Evolutionary conservation across 129 eudicot genomes (phyloP), one percentile per base, ranked within the genome.

Genomic region (Solidago caesia): DNA sequence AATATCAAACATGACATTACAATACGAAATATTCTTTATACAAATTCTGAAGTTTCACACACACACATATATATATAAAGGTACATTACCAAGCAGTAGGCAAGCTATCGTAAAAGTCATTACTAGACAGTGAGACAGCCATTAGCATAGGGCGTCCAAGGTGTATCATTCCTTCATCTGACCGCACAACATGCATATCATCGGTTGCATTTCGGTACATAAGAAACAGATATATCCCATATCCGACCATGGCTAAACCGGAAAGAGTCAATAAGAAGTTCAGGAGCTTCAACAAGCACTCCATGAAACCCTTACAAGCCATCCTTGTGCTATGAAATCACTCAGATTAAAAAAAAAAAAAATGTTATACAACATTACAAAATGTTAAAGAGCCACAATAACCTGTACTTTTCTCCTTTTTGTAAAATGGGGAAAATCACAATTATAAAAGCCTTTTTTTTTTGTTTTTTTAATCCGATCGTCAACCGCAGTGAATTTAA

Each of bases 261-360:
- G 80, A 59, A 16, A 93, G 87, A 39, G 91, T 86, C 77, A 93
- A 73, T 75, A 93, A 80, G 74, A 93, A 88, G 86, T 93, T 93
- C 57, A 93, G 67, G 62, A 88, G 83, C 96, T 86, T 93, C 88
- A 93, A 73, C 46, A 93, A 52, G 83, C 96, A 93, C 81, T 90
- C 97, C 84, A 85, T 82, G 70, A 70, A 90, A 56, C 98, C 97
- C 75, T 80, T 87, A 85, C 98, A 93, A 69, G 82, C 91, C 98
- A 90, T 86, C 7, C 7, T 59, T 60, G 5, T 39, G 60, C n/a
- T 21, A 2, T 11, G 21, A 21, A 21, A 21, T 21, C 21, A 21
- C 21, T 21, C 21, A 21, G 21, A 21, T 21, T 21, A 21, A 21
- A 21, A 21, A 21, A 21, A 21, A 21, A 21, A 65, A 45, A 67